Base-by-base conservation (phyloP, 2,329 filamentous ascomycete genomes). In the Verticillium tricorpus region DNA sequence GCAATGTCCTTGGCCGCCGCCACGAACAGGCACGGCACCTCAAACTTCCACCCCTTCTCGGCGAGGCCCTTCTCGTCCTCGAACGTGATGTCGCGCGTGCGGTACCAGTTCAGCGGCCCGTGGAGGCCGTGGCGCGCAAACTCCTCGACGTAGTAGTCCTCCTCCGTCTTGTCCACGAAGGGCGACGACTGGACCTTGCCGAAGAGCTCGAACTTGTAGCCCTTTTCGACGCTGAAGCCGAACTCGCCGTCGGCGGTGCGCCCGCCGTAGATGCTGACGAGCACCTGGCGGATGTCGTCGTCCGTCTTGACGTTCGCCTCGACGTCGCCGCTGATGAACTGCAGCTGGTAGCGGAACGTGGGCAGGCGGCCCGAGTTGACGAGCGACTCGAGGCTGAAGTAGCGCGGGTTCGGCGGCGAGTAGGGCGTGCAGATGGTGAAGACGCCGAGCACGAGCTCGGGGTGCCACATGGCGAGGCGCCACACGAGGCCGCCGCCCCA, bases 51-150 rank as follows among this genome's bases (percentile, higher is more conserved):
- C 19, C 60, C 35, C 69, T 87, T 87, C 63, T 84, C 79, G 59
- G 86, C 80, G 50, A 91, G 78, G 52, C 79, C 73, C 57, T 73
- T 67, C 70, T 97, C 95, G 65, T 97, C 92, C 50, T 91, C 84
- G 71, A 82, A 90, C 75, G 96, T 97, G 65, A 89, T 74, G 73
- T 85, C 78, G 22, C 85, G 80, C 2, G 85, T 90, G 54, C 93
- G 87, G 77, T 99, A 99, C 91, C 92, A 97, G 76, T 93, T 95
- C 63, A 92, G 79, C 17, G 92, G 91, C 0, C 92, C 92, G 66
- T 88, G 85, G 66, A 98, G 75, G 56, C 92, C 92, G 70, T 88
- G 84, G 28, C 40, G 39, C n/a, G 80, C 74, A 75, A 89, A 96
- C 76, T 93, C 82, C 34, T 84, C 76, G 19, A 86, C 86, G 74